Base-by-base conservation (phyloP, 306 rosid species). In the Lathyrus oleraceus region DNA sequence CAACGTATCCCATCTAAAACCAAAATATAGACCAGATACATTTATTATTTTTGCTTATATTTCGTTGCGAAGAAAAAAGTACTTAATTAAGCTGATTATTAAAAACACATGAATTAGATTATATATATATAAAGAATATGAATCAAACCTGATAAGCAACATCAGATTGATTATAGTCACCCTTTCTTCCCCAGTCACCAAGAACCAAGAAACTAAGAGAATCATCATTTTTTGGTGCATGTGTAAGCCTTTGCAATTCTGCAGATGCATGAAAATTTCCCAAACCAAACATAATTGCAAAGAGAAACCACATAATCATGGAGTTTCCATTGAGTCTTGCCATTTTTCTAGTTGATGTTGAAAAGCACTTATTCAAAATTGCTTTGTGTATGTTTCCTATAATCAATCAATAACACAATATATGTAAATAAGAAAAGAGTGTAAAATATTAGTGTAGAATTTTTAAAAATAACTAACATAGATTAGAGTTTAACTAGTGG, bases 101-200 rank as follows among this genome's bases (percentile, higher is more conserved):
- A 5, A 32, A 32, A 32, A 32, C 8, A 32, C 38, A 5, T 19
- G 4, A 52, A 19, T 62, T 23, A 23, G n/a, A n/a, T n/a, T n/a
- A 61, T 11, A 25, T 4, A 25, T 23, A 60, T 5, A 5, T 7
- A 5, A 61, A 8, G 5, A 19, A 21, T 15, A 0, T n/a, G 2
- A 15, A 2, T 23, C 67, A 19, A 56, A 74, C 88, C 88, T 85
- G 86, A 36, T 35, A 74, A 48, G 86, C 86, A 71, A 85, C 83
- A 56, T 66, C 10, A 14, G 89, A 85, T 15, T 85, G 89, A 45
- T 85, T 85, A 47, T 60, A 85, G 27, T 63, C 58, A 47, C 89
- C 89, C 82, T 75, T 79, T 62, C 89, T 79, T 70, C 89, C 89
- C 89, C 89, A 85, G 8, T 85, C 89, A 47, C 89, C 83, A 67